Conservation (phyloP, 345 rosid species). For the Balakata baccata region DNA sequence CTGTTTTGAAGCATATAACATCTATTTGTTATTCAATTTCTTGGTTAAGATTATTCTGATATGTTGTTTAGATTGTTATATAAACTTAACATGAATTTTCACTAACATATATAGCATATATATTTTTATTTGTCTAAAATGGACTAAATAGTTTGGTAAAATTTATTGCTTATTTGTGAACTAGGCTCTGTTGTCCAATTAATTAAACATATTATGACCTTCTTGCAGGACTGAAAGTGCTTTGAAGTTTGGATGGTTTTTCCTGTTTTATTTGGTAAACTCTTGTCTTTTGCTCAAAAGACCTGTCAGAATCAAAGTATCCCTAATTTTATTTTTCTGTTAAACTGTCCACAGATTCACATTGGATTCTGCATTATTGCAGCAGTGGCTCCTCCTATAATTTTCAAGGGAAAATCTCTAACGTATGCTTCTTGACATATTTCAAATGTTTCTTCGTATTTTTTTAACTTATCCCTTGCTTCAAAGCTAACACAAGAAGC, state of each 20-base stretch:
- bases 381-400: slow-evolving; percentile 36
- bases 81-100: too few relatives aligned
- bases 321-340: not conserved
- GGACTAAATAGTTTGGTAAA: too few relatives aligned
- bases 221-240: slow-evolving; percentile 33
- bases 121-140: too few relatives aligned
- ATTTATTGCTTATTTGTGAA: not conserved
- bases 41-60: not conserved
- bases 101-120: too few relatives aligned
- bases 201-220: not conserved
- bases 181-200: not conserved
- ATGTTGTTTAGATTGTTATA: too few relatives aligned
- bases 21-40: not conserved
- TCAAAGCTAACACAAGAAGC: not conserved
- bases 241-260: slow-evolving; percentile 35
- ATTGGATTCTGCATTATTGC: slow-evolving; percentile 36
- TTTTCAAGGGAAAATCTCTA: slow-evolving; percentile 35
- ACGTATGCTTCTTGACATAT: slow-evolving; percentile 21
- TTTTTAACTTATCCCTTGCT: not conserved
- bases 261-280: slow-evolving; percentile 26
- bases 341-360: slow-evolving; percentile 20
- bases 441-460: not conserved
- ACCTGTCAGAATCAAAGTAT: not conserved
- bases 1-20: too few relatives aligned
- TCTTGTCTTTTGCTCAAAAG: not conserved